A percentile compares a stretch with the other conserved stretches of the same genome.
Conservation (phyloP, 1,284 basidiomycete genomes). For the Ceratobasidium sp. region DNA sequence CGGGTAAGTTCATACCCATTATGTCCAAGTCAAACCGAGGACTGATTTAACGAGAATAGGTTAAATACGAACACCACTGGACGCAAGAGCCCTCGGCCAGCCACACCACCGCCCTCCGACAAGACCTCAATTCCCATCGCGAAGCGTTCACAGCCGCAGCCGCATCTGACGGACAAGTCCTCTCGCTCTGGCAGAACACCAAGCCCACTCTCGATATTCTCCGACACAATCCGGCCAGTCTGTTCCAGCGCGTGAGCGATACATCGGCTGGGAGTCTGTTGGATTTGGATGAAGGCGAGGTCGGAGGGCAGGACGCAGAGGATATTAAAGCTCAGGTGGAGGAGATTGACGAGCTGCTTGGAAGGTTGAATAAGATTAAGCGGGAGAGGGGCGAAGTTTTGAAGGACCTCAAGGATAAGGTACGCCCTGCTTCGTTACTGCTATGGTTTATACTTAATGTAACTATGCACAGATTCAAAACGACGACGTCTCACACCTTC, state of each 20-base stretch:
- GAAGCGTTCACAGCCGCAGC: slow-evolving; percentile 82
- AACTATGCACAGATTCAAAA: slow-evolving; percentile 77
- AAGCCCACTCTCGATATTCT: slow-evolving; percentile 77
- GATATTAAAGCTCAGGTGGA: slow-evolving; percentile 77
- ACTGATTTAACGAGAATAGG: slow-evolving; percentile 51
- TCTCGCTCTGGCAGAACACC: slow-evolving; percentile 79
- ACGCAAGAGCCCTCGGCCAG: slow-evolving; percentile 88
- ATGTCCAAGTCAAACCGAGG: neutral
- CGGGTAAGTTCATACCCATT: slow-evolving; percentile 60
- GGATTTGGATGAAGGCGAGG: slow-evolving; percentile 79
- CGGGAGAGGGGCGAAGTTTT: slow-evolving; percentile 88
- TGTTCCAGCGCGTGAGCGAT: slow-evolving; percentile 78
- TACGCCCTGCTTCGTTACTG: slow-evolving; percentile 53
- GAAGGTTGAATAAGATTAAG: slow-evolving; percentile 82
- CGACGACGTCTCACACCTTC: slow-evolving; percentile 95
- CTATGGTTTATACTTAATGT: slow-evolving; percentile 12
- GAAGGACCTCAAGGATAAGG: slow-evolving; percentile 95
- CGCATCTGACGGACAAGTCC: slow-evolving; percentile 82
- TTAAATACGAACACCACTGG: slow-evolving; percentile 90
- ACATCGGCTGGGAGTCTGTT: slow-evolving; percentile 72
- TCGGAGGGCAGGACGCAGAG: slow-evolving; percentile 72
- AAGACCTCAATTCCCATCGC: slow-evolving; percentile 84
- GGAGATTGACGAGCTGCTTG: slow-evolving; percentile 83
- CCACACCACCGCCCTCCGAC: slow-evolving; percentile 77
- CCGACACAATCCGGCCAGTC: slow-evolving; percentile 66